Conservation (phyloP, 768 basidiomycete species). For the Tylopilus sp. region DNA sequence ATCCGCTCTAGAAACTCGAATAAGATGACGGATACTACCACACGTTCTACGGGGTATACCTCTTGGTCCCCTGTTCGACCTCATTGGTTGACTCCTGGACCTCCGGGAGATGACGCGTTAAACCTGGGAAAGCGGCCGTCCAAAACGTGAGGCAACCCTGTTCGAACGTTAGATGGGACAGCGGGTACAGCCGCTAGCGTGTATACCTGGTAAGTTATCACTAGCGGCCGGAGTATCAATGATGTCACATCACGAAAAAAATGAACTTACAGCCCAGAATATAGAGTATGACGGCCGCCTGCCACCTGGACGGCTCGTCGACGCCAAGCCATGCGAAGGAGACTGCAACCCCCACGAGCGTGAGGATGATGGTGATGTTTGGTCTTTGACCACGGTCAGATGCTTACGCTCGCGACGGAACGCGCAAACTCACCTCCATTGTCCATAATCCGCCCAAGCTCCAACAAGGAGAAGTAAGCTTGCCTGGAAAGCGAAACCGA, state of each 20-base stretch:
- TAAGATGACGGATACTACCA: not conserved
- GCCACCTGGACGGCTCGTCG: slow-evolving; percentile 61
- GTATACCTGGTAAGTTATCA: slow-evolving; percentile 67
- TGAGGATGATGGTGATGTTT: slow-evolving; percentile 75
- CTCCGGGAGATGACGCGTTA: slow-evolving; percentile 67
- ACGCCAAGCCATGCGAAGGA: slow-evolving; percentile 81
- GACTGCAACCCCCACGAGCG: slow-evolving; percentile 58
- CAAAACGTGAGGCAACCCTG: slow-evolving; percentile 74
- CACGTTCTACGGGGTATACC: slow-evolving; percentile 33
- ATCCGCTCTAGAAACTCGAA: slow-evolving; percentile 31
- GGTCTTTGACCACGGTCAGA: slow-evolving; percentile 42
- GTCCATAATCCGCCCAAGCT: slow-evolving; percentile 82
- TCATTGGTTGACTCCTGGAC: slow-evolving; percentile 51
- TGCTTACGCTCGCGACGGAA: not conserved
- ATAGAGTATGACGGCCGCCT: slow-evolving; percentile 57
- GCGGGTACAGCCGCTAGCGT: not conserved
- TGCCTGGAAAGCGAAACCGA: slow-evolving; percentile 76
- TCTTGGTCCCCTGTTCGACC: slow-evolving; percentile 42
- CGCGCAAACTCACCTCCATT: slow-evolving; percentile 52
- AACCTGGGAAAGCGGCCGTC: slow-evolving; percentile 79
- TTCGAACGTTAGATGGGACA: not conserved
- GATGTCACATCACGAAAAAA: not conserved
- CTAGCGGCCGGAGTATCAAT: slow-evolving; percentile 28
- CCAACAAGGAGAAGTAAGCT: slow-evolving; percentile 62
- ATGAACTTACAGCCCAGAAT: slow-evolving; percentile 54